phyloP scores from a whole-genome alignment of 768 basidiomycete genomes.

The Pulveroboletus ravenelii region DNA sequence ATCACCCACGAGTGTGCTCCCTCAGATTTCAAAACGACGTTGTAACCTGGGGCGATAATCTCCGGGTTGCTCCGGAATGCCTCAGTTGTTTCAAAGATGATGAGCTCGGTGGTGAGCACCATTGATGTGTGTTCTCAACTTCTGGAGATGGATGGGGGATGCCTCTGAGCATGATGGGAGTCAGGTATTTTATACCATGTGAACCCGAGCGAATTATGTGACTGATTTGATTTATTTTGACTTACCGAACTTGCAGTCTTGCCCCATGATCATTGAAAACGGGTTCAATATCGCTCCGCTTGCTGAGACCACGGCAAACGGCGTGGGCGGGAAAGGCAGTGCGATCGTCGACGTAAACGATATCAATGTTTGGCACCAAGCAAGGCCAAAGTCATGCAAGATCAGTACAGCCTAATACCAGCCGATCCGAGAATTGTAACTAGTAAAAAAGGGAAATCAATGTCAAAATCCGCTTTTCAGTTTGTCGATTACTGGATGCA shows the following conservation, averaged over 20 bases:
- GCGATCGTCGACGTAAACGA: background rate
- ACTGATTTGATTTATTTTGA: no score
- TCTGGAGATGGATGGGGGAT: background rate
- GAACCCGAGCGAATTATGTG: no score
- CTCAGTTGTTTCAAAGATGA: slow-evolving; percentile 16
- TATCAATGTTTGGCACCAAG: background rate
- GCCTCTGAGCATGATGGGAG: no score
- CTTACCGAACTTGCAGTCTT: background rate
- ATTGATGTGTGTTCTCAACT: slow-evolving; percentile 2
- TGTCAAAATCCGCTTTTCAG: no score
- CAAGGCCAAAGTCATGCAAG: no score
- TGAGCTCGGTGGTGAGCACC: slow-evolving; percentile 19
- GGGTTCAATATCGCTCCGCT: slow-evolving; percentile 10
- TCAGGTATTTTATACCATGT: no score
- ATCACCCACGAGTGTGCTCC: slow-evolving; percentile 15
- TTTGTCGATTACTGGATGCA: no score
- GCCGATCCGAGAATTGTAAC: no score
- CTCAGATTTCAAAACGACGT: slow-evolving; percentile 6
- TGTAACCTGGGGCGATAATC: background rate
- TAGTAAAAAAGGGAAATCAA: no score
- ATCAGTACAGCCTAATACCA: no score
- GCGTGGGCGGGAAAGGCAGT: slow-evolving; percentile 1
- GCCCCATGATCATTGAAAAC: slow-evolving; percentile 15
- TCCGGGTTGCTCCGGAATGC: slow-evolving; percentile 2
- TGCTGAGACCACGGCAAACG: slow-evolving; percentile 5